Evolutionary conservation across 331 rosid species (phyloP).

Genomic region (Pyracantha coccinea): DNA sequence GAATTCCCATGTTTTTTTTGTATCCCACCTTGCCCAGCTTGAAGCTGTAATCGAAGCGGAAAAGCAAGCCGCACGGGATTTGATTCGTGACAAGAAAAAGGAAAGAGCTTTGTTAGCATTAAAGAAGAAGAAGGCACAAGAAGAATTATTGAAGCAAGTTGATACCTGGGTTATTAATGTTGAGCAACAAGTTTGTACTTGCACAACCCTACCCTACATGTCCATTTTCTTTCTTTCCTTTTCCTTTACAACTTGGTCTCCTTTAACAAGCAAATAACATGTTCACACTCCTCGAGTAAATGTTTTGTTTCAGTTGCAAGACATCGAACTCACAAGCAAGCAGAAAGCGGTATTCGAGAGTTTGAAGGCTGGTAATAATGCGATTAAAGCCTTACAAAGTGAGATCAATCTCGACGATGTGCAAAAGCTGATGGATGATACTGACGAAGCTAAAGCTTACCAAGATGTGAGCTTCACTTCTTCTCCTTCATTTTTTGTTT

Average conservation of each 20-base stretch:
- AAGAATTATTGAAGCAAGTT: slow-evolving; percentile 86
- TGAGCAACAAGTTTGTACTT: slow-evolving; percentile 74
- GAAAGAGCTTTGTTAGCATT: slow-evolving; percentile 78
- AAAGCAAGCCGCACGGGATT: slow-evolving; percentile 80
- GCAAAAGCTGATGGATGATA: slow-evolving; percentile 87
- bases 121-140: slow-evolving; percentile 82
- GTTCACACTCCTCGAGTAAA: neutral
- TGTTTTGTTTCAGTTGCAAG: slow-evolving; percentile 62
- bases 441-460: slow-evolving; percentile 91
- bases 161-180: slow-evolving; percentile 86
- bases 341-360: slow-evolving; percentile 95
- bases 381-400: slow-evolving; percentile 80
- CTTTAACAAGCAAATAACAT: neutral
- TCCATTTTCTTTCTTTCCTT: neutral
- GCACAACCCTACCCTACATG: neutral
- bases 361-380: slow-evolving; percentile 79
- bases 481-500: slow-evolving; percentile 9
- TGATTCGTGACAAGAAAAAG: slow-evolving; percentile 83
- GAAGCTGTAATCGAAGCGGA: slow-evolving; percentile 88
- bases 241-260: neutral
- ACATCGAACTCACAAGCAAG: slow-evolving; percentile 88
- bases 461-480: slow-evolving; percentile 72
- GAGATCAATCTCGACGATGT: slow-evolving; percentile 93
- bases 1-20: neutral
- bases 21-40: slow-evolving; percentile 37